phyloP scores from a whole-genome alignment of 1,284 basidiomycete species.

The Trichosporon ovoides region DNA sequence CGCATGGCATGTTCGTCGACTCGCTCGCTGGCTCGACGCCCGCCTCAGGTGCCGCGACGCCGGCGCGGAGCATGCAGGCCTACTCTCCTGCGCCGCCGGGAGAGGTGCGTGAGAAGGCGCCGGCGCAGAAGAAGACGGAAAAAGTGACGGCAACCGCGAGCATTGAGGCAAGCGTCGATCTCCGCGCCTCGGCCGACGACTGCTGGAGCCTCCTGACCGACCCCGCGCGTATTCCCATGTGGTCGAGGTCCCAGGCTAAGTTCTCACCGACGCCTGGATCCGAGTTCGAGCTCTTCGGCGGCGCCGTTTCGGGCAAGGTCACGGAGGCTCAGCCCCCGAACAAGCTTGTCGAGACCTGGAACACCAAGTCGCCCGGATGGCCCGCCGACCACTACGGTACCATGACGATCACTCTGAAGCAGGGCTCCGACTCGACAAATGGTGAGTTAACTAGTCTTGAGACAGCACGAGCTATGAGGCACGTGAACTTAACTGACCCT shows the following conservation, averaged over 20 bases:
- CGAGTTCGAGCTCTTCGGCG: conserved; percentile 79
- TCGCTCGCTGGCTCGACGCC: conserved; percentile 58
- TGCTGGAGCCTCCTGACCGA: conserved; percentile 84
- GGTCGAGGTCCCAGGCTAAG: conserved; percentile 85
- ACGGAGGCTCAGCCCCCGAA: conserved; percentile 65
- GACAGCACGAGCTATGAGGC: no score
- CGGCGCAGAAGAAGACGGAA: conserved; percentile 31
- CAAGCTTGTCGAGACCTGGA: conserved; percentile 88
- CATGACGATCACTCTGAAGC: conserved; percentile 70
- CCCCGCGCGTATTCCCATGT: conserved; percentile 75
- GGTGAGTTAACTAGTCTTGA: conserved; percentile 55
- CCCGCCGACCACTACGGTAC: conserved; percentile 76
- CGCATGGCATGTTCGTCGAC: conserved; percentile 61
- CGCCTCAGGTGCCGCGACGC: conserved; percentile 47
- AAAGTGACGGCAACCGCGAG: conserved; percentile 63
- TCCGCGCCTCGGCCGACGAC: conserved; percentile 79
- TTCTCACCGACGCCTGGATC: conserved; percentile 62
- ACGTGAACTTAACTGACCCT: no score
- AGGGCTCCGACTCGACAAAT: conserved; percentile 77
- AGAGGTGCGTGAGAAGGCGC: conserved; percentile 20
- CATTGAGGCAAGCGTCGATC: conserved; percentile 67
- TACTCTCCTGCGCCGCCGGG: conserved; percentile 43
- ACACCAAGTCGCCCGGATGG: conserved; percentile 76
- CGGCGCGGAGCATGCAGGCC: conserved; percentile 28
- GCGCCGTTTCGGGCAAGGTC: conserved; percentile 84